Conservation (phyloP, 176 grass and related monocot genomes). For the Bromus sterilis region DNA sequence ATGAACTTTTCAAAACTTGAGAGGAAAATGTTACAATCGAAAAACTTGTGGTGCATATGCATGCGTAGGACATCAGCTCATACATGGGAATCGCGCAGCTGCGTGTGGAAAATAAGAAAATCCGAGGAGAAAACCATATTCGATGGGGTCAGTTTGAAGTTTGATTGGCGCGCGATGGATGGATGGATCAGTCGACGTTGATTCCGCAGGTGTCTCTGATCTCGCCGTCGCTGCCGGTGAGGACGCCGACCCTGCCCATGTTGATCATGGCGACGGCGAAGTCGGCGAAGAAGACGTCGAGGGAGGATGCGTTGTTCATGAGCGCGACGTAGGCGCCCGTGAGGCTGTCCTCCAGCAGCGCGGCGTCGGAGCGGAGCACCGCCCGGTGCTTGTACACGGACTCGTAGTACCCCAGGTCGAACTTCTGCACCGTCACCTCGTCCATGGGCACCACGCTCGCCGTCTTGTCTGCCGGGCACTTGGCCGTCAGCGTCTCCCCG, state of each 20-base stretch:
- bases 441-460: conserved; percentile 28
- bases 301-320: conserved; percentile 31
- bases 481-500: conserved; percentile 3
- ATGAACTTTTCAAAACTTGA: not conserved
- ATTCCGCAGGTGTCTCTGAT: conserved; percentile 42
- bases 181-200: conserved; percentile 48
- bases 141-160: not conserved
- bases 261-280: conserved; percentile 55
- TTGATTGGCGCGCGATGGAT: not conserved
- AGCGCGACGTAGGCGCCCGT: conserved; percentile 30
- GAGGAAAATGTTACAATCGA: not conserved
- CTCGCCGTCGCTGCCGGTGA: conserved; percentile 41
- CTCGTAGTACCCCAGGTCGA: conserved; percentile 46
- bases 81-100: too few species aligned
- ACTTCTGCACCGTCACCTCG: not conserved
- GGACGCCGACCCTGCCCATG: conserved; percentile 43
- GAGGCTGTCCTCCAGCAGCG: conserved; percentile 43
- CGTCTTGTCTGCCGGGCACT: not conserved
- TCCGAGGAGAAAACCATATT: not conserved
- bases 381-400: not conserved
- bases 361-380: conserved; percentile 40
- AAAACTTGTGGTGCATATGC: not conserved
- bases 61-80: too few species aligned
- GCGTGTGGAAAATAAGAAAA: not conserved
- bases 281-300: conserved; percentile 44